These are phyloP conservation scores for Globisporangium paddicum DNA, from an alignment of 352 stramenopile species.

Conservation along the genomic window DNA sequence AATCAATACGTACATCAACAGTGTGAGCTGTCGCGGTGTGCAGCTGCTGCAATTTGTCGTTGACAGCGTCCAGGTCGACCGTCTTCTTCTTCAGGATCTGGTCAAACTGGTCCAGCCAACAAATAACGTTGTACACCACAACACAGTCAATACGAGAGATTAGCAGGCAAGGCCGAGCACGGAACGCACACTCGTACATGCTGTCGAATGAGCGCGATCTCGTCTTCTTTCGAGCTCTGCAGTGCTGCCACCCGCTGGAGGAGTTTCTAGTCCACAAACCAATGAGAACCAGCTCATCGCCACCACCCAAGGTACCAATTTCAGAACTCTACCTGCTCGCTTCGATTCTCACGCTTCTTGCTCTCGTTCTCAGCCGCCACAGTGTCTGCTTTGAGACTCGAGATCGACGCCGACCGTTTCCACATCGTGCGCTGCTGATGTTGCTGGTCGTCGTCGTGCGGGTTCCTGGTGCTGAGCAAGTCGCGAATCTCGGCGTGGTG, in stretches of 20 bases:
- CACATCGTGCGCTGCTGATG: conserved; percentile 17
- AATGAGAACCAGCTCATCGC: too few relatives aligned
- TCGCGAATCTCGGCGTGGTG: conserved; percentile 56
- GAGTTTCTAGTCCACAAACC: conserved; percentile 37
- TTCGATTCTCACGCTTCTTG: conserved; percentile 24
- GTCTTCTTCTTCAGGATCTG: conserved; percentile 55
- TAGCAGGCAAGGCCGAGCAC: not conserved
- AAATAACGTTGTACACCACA: not conserved
- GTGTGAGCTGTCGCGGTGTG: conserved; percentile 27
- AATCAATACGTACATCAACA: conserved; percentile 33
- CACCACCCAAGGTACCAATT: not conserved
- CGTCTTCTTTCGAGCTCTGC: conserved; percentile 58
- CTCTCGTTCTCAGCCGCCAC: conserved; percentile 1
- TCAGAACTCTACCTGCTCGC: conserved; percentile 21
- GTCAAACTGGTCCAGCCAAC: conserved; percentile 36
- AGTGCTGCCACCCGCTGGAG: conserved; percentile 42
- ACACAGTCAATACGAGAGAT: too few relatives aligned
- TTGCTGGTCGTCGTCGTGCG: conserved; percentile 4
- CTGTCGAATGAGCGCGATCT: conserved; percentile 66
- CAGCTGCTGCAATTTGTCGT: conserved; percentile 32
- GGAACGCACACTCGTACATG: conserved; percentile 28
- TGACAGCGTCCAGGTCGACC: conserved; percentile 29
- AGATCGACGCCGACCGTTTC: conserved; percentile 14
- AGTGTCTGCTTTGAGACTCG: conserved; percentile 9
- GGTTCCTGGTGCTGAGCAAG: conserved; percentile 41